Evolutionary conservation across 176 grass and related monocot species (phyloP).

Genomic region (Musa troglodytarum): DNA sequence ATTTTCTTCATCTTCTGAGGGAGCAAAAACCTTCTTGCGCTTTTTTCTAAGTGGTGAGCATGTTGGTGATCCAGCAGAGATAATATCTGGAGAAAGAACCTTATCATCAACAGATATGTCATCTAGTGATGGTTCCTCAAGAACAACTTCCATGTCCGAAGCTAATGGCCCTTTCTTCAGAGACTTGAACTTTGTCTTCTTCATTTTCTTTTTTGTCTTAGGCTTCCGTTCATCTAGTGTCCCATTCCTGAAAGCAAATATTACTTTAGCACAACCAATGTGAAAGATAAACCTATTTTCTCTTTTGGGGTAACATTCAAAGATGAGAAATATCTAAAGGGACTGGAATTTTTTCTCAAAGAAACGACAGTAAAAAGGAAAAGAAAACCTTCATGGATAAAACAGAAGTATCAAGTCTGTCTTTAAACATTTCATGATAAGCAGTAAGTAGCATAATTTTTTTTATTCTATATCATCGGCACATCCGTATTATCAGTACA

Average conservation of each 20-base stretch:
- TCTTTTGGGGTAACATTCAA: not conserved
- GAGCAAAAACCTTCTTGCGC: conserved; percentile 42
- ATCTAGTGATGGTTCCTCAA: conserved; percentile 57
- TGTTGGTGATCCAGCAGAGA: conserved; percentile 50
- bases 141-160: conserved; percentile 53
- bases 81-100: conserved; percentile 54
- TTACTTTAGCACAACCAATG: not conserved
- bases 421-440: not conserved
- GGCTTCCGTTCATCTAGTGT: conserved; percentile 24
- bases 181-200: conserved; percentile 86
- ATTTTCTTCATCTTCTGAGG: conserved; percentile 48
- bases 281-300: not conserved
- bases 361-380: not conserved
- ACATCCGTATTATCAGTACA: too few species aligned
- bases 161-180: conserved; percentile 59
- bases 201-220: conserved; percentile 74
- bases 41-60: conserved; percentile 51
- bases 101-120: conserved; percentile 62
- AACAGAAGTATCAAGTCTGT: not conserved
- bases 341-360: not conserved
- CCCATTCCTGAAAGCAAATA: not conserved
- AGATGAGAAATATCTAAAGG: not conserved
- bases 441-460: not conserved
- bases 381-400: not conserved
- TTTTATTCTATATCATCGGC: too few species aligned